Base-by-base conservation (phyloP, 257 asterid species). In the Asclepias syriaca region DNA sequence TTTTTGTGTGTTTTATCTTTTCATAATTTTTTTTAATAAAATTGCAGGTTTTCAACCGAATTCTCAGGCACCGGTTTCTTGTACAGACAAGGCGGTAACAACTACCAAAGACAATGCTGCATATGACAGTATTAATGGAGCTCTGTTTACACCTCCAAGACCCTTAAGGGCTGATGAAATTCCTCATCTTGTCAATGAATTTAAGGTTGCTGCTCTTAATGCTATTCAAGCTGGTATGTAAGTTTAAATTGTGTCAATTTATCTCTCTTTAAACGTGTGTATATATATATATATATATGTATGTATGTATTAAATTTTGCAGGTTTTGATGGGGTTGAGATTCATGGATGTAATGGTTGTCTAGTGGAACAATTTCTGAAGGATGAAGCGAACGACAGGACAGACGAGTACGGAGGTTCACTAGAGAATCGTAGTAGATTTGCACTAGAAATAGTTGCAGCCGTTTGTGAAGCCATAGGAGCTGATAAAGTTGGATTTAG, bases 301-400 rank as follows among this genome's bases (percentile, higher is more conserved):
- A 2, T 34, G 37, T 34, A 4, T 29, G 4, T n/a, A n/a, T n/a
- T n/a, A n/a, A n/a, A n/a, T n/a, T n/a, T n/a, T n/a, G n/a, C n/a
- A n/a, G 83, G 86, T 67, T 82, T 82, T 64, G 86, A 82, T 48
- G 86, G 86, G 65, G 78, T 82, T 34, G 86, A 82, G 71, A 80
- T 82, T 59, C 86, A 77, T 7, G 79, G 64, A 22, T 84, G 77
- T 53, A 63, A 77, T 10, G 82, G 80, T 3, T 79, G 72, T 50
- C 80, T 79, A 11, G 53, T 83, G 8, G 84, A 79, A n/a, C 86
- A 79, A n/a, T 79, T 82, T 64, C 56, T 82, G 61, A 82, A 82
- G 65, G 86, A 82, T 46, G 54, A 77, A 64, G 86, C 63, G 37
- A 79, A 82, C 21, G 81, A 79, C 72, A 77, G 82, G 56, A 79